These are phyloP conservation scores for Tricholoma furcatifolium DNA, from an alignment of 768 basidiomycete species.

Conservation along the genomic window DNA sequence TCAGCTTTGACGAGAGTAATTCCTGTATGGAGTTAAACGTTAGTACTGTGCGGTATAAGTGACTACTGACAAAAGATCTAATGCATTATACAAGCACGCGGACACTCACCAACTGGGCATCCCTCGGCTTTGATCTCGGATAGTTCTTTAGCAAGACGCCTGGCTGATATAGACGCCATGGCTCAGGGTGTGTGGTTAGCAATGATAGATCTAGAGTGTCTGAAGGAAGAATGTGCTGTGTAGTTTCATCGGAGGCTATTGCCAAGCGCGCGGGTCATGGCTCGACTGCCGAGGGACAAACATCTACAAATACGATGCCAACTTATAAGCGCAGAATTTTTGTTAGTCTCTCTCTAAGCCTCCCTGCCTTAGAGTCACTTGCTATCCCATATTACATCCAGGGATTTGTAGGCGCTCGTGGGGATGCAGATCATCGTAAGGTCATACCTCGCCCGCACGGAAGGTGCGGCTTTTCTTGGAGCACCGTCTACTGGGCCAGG, in stretches of 20 bases:
- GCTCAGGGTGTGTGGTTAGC: neutral
- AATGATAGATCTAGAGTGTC: neutral
- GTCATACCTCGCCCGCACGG: constrained; percentile 23
- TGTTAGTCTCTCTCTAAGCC: constrained; percentile 25
- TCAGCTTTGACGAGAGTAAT: constrained; percentile 74
- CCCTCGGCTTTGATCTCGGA: constrained; percentile 64
- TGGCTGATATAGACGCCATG: constrained; percentile 63
- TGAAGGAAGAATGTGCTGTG: neutral
- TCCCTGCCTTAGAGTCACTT: constrained; percentile 77
- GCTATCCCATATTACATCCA: constrained; percentile 38
- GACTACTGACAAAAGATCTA: neutral
- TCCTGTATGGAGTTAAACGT: constrained; percentile 39
- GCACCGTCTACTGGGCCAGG: constrained; percentile 25
- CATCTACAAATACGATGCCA: constrained; percentile 11
- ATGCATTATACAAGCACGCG: neutral
- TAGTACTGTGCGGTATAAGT: constrained; percentile 4
- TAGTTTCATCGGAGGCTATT: neutral
- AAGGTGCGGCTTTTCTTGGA: constrained; percentile 20
- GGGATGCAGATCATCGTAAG: constrained; percentile 52
- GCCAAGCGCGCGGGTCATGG: neutral
- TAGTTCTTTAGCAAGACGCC: constrained; percentile 72
- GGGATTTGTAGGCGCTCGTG: constrained; percentile 66
- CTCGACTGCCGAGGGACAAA: constrained; percentile 5
- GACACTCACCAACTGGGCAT: constrained; percentile 57
- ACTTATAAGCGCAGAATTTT: constrained; percentile 25